Evolutionary conservation across 2,329 filamentous ascomycete species (phyloP).

Genomic region (Aureobasidium sp.): DNA sequence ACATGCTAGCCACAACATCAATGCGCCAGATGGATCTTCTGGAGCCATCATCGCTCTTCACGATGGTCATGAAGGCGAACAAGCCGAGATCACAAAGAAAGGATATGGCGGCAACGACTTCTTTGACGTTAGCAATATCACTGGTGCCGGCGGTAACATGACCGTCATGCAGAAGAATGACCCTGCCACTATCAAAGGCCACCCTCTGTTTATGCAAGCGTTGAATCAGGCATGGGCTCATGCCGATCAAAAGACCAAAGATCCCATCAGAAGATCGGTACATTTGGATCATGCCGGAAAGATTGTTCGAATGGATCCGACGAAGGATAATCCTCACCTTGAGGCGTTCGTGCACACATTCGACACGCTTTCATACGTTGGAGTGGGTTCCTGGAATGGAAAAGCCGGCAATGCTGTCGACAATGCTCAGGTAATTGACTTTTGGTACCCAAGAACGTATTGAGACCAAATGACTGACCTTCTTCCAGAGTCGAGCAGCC

Average conservation of each 20-base stretch:
- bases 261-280: background rate
- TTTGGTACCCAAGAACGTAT: background rate
- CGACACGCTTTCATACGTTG: background rate
- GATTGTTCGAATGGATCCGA: conserved; percentile 20
- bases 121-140: conserved; percentile 31
- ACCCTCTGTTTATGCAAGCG: background rate
- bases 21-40: conserved; percentile 29
- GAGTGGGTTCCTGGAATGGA: background rate
- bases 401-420: background rate
- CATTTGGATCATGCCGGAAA: background rate
- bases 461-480: conserved; percentile 17
- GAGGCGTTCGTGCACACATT: conserved; percentile 28
- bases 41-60: conserved; percentile 37
- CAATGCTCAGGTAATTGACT: background rate
- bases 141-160: conserved; percentile 36
- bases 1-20: conserved; percentile 9
- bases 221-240: background rate
- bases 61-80: conserved; percentile 33
- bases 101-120: conserved; percentile 31
- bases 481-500: conserved; percentile 33
- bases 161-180: conserved; percentile 32
- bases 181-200: background rate
- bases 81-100: conserved; percentile 36
- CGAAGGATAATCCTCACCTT: conserved; percentile 31
- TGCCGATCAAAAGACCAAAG: background rate